Evolutionary conservation across 805 yeast species (phyloP), one percentile per base, ranked within the genome.

Genomic region (Hanseniaspora taiwanica): DNA sequence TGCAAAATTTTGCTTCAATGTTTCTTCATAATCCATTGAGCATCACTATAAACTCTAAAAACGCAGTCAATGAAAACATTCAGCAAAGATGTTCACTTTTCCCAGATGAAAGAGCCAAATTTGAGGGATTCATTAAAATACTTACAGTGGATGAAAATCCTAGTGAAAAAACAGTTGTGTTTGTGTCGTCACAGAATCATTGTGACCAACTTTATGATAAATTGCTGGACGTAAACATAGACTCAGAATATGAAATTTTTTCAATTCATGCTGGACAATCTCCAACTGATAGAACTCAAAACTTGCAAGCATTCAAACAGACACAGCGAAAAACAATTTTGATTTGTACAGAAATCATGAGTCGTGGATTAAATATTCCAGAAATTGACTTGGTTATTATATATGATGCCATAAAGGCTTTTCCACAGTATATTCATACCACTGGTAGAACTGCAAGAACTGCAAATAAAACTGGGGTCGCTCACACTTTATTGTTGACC

Each of bases 401-500:
- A 61, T 82, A 71, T 51, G 86, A 81, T 48, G 71, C 84, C 0
- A 94, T 95, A 1, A 82, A 71, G 46, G 94, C 87, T 44, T 69
- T 86, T 69, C 97, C 94, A 46, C 97, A 91, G 56, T 91, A 91
- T 53, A 89, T 91, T 10, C 98, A 91, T 60, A 71, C 97, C 7
- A 94, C 87, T 1, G 98, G 98, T 0, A 66, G 98, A 43, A 91
- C 98, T 0, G 98, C 96, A 0, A 68, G 98, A 44, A 97, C 96
- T 1, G 91, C 91, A 1, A 69, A 69, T 27, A 62, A 60, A 3
- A 53, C 72, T 67, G 98, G 98, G 2, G 64, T 65, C 2, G 80
- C 81, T n/a, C 65, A 85, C 3, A 81, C 96, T 0, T 72, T 89
- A 47, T 64, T 91, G 4, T 63, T 76, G 1, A 62, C 71, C 0